Base-by-base conservation (phyloP, 805 yeast genomes). In the Ogataea minuta region DNA sequence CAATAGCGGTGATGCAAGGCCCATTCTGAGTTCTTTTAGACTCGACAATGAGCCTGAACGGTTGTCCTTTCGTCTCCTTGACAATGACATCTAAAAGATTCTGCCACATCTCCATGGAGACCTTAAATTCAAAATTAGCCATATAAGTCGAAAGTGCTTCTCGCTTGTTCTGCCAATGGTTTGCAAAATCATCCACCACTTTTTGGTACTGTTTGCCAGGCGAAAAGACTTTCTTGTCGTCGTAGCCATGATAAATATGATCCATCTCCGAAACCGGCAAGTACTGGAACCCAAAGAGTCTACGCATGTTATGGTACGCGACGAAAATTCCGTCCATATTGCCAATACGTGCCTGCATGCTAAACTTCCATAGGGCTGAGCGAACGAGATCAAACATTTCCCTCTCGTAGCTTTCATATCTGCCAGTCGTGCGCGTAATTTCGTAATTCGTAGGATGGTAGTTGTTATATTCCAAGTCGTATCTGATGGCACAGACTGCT, bases 301-400 rank as follows among this genome's bases (percentile, higher is more conserved):
- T 67, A 21, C 76, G 70, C 36, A 88, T 74, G 59, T 90, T 91
- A 60, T 91, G 99, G 60, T 81, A 91, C 0, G 96, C 96, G 11
- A 91, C 71, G 50, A 86, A 88, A 2, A 93, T 87, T 5, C 99
- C 99, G 62, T 90, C 97, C 98, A 93, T 91, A 52, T 84, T 80
- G 3, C 98, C 99, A 28, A 91, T 84, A 46, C 97, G 71, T 0
- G 96, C 98, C 61, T 93, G 98, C 49, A 91, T 69, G 2, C 85
- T 75, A 56, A 91, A 91, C 63, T 91, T 91, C 50, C 91, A 66
- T 63, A 91, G 63, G 0, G 93, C 82, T 2, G 91, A 76, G 42
- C 85, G 66, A 12, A 81, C 75, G 52, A 91, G 71, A 54, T 91
- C 98, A 45, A 67, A 71, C 57, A 74, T 71, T 55, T 91, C 99